Percentiles rank a stretch among this genome's conserved stretches.
Evolutionary conservation across 495 filamentous ascomycete species (phyloP).

Genomic region (Penicillium cosmopolitanum): DNA sequence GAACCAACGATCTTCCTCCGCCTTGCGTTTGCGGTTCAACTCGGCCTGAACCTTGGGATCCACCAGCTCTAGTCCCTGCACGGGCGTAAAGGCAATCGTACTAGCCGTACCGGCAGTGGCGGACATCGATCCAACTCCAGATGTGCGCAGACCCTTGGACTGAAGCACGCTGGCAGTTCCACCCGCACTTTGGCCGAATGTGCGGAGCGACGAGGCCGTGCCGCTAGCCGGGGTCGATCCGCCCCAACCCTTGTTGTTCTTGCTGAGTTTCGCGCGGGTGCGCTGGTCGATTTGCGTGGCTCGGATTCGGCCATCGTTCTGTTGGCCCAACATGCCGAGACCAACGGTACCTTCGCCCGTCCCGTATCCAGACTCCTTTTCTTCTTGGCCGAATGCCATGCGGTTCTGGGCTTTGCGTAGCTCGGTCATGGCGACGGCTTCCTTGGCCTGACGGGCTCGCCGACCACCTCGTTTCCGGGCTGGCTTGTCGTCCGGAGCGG

Average conservation of each 20-base stretch:
- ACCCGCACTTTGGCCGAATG: constrained; percentile 66
- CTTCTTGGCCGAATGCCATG: constrained; percentile 94
- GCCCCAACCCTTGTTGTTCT: constrained; percentile 97
- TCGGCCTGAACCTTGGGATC: constrained; percentile 88
- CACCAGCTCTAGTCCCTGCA: constrained; percentile 93
- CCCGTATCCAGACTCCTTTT: constrained; percentile 92
- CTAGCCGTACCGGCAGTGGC: constrained; percentile 73
- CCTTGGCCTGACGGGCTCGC: constrained; percentile 92
- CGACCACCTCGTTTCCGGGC: constrained; percentile 91
- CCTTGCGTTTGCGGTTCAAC: constrained; percentile 83
- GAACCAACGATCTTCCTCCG: constrained; percentile 95
- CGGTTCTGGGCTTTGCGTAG: constrained; percentile 95
- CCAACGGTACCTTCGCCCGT: constrained; percentile 84
- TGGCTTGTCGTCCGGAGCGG: constrained; percentile 94
- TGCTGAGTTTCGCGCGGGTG: constrained; percentile 87
- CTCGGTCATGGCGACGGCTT: constrained; percentile 96
- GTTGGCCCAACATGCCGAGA: constrained; percentile 91
- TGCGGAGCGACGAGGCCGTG: constrained; percentile 75
- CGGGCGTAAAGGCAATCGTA: constrained; percentile 89
- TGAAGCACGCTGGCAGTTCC: constrained; percentile 69
- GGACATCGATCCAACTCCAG: constrained; percentile 72
- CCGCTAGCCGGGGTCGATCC: constrained; percentile 64
- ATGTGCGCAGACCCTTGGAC: constrained; percentile 71
- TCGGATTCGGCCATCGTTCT: constrained; percentile 84
- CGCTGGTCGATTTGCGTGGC: constrained; percentile 89